Base-by-base conservation (phyloP, 2,329 filamentous ascomycete genomes). In the Xylariaceae sp. region DNA sequence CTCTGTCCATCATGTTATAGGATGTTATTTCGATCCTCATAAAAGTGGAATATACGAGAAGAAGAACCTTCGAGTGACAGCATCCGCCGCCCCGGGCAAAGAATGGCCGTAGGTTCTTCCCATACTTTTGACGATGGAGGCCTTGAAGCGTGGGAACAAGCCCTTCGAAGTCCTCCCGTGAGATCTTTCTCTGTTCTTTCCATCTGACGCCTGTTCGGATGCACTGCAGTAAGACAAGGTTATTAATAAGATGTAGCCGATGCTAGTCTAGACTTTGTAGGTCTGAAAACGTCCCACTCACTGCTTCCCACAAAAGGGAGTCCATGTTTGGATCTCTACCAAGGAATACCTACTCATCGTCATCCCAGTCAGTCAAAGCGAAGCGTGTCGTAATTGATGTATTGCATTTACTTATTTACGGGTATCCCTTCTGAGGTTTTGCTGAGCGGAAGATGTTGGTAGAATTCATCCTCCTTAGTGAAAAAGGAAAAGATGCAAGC, bases 1-100 rank as follows among this genome's bases (percentile, higher is more conserved):
- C 52, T 8, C 43, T 38, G n/a, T 46, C 31, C 51, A 53, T 54
- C 48, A 56, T 51, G n/a, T 56, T 53, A 15, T 51, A 56, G 5
- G 51, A 53, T 2, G 52, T 56, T 14, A 56, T 55, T 16, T 49
- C 47, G 8, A 56, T 37, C 5, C 52, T 36, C 5, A 55, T 37
- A n/a, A 55, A 56, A 1, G 11, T 28, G 1, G 48, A 39, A 31
- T 56, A 56, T 2, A 53, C 44, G 8, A 56, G 48, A 3, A 49
- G 14, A 3, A 56, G 45, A 3, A 52, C 42, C 29, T 56, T 55
- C 1, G 51, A 51, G 24, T 55, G 48, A 1, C 44, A 45, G 21
- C 47, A 54, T 4, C 48, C 48, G 4, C 47, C 11, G 11, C 40
- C 44, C 46, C 47, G 53, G 11, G 47, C 38, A 37, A 53, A 51